Evolutionary conservation across 2,329 filamentous ascomycete genomes (phyloP).

Genomic region (Acephala macrosclerotiorum): DNA sequence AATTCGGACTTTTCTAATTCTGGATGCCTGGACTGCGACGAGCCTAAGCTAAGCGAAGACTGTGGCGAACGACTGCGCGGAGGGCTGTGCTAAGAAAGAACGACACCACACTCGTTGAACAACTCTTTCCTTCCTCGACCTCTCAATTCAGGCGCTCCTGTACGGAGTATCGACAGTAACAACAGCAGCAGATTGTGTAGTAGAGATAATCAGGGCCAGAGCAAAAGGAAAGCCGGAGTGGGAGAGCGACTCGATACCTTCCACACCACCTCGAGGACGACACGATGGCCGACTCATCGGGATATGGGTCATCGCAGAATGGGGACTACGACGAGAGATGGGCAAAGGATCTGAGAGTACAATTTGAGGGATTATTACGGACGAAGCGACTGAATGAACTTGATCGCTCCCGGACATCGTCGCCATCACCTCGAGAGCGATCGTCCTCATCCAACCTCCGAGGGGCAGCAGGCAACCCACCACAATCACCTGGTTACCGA

Average conservation of each 20-base stretch:
- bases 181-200: conserved; percentile 18
- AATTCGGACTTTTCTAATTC: conserved; percentile 6
- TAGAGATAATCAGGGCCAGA: conserved; percentile 24
- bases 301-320: conserved; percentile 29
- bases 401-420: conserved; percentile 66
- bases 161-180: conserved; percentile 24
- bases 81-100: conserved; percentile 16
- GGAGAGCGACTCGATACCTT: conserved; percentile 32
- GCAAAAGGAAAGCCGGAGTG: conserved; percentile 23
- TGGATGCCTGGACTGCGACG: conserved; percentile 16
- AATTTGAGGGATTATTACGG: conserved; percentile 87
- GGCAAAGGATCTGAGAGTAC: conserved; percentile 79
- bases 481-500: conserved; percentile 46
- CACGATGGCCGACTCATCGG: conserved; percentile 40
- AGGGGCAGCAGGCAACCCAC: conserved; percentile 42
- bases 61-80: conserved; percentile 20
- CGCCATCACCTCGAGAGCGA: conserved; percentile 61
- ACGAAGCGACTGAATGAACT: conserved; percentile 88
- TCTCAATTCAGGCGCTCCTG: conserved; percentile 19
- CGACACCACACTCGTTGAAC: conserved; percentile 26
- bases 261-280: conserved; percentile 37
- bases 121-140: conserved; percentile 12
- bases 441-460: conserved; percentile 58
- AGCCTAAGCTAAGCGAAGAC: conserved; percentile 22
- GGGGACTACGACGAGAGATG: conserved; percentile 68